Evolutionary conservation across 805 yeast genomes (phyloP), one percentile per base, ranked within the genome.

Genomic region (Dipodascus geniculatus): DNA sequence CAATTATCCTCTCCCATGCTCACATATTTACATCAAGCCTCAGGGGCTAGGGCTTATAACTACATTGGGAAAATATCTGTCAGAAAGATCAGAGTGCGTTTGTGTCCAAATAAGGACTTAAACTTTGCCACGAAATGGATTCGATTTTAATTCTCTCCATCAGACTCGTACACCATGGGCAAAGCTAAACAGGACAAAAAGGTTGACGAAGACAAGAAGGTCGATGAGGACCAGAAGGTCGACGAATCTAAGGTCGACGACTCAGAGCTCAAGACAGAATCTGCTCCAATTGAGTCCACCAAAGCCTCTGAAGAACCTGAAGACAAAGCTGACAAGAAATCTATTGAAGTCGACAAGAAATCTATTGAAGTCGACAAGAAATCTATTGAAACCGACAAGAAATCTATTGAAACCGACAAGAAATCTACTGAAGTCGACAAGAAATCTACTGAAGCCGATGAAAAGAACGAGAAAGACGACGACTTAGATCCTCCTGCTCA

Each of bases 401-500:
- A 8, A 8, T 8, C 8, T 8, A 28, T 28, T 28, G 35, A 28
- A 28, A 28, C 8, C 8, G 35, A 8, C 14, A 28, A 28, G 8
- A 14, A 28, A 28, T 8, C 35, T 28, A 28, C 8, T 28, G 14
- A 28, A 28, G 35, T 8, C 35, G 35, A 28, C 14, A 28, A 28
- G 14, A 28, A 28, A 28, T 8, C 8, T 8, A 14, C 8, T 8
- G 35, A 28, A 28, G 35, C 8, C 14, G 14, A 28, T 38, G 44
- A 38, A n/a, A 38, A 4, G 6, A 38, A 38, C 11, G 14, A 4
- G 14, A n/a, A 38, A 38, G 44, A 14, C 4, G 44, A 38, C 20
- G 19, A 11, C 8, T 38, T n/a, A 38, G 44, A 9, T 17, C 74
- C 78, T 24, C 81, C 81, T 14, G 71, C 78, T 22, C 68, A 64